These are phyloP conservation scores for Plectranthus barbatus DNA, from an alignment of 257 asterid species.

Conservation along the genomic window DNA sequence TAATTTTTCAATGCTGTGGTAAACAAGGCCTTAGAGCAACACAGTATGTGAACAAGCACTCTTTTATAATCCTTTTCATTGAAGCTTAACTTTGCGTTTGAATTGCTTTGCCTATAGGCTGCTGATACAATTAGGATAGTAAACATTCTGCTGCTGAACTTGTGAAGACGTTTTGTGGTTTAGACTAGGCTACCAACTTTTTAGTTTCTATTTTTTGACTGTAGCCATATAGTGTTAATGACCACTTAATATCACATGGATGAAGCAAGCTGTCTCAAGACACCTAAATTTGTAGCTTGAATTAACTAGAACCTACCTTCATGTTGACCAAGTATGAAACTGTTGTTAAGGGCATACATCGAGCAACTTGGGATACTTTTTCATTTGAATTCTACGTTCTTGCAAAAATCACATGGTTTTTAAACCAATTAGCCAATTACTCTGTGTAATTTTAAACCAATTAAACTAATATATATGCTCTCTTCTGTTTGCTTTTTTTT, in stretches of 20 bases:
- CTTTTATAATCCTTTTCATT: background rate
- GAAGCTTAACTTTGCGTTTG: background rate
- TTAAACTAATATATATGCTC: too few species aligned
- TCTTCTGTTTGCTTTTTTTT: background rate
- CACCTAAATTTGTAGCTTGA: background rate
- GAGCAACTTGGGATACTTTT: background rate
- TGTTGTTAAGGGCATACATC: background rate
- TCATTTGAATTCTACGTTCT: too few species aligned
- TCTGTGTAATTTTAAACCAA: too few species aligned
- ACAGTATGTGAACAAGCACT: conserved; percentile 7
- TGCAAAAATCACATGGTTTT: too few species aligned
- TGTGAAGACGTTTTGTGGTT: background rate
- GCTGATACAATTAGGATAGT: too few species aligned
- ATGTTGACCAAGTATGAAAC: background rate
- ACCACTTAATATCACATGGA: too few species aligned
- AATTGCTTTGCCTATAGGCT: background rate
- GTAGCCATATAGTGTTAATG: too few species aligned
- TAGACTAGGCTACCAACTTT: background rate
- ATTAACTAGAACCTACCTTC: background rate
- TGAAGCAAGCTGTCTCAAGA: background rate
- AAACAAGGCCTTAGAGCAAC: conserved; percentile 19
- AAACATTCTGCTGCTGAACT: too few species aligned
- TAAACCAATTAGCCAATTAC: too few species aligned
- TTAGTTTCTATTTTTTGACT: background rate
- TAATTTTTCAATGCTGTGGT: conserved; percentile 12